Conservation (phyloP, 2,329 filamentous ascomycete species). For the Sporothrix mexicana region DNA sequence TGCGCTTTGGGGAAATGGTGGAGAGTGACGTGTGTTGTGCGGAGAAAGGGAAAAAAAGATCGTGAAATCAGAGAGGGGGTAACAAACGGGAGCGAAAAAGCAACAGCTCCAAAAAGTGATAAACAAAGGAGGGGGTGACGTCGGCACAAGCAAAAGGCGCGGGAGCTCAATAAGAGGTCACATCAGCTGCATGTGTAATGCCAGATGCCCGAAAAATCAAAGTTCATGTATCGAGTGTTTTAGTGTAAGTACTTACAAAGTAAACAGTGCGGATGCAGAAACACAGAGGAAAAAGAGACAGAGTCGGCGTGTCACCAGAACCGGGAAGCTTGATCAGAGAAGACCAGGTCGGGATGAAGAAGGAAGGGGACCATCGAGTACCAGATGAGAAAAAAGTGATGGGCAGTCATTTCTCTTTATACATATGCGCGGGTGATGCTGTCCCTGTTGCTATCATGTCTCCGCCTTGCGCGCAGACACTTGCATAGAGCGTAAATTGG, state of each 20-base stretch:
- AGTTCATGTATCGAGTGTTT: not conserved
- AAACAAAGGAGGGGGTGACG: not conserved
- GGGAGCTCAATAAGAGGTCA: constrained; percentile 6
- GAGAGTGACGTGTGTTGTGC: constrained; percentile 12
- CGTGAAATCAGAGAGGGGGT: constrained; percentile 7
- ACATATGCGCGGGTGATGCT: constrained; percentile 6
- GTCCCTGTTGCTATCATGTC: constrained; percentile 1
- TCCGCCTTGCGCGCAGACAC: constrained; percentile 11
- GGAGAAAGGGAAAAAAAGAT: constrained; percentile 17
- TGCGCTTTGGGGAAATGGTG: not conserved
- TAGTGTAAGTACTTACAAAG: not conserved
- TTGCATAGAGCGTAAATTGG: constrained; percentile 20
- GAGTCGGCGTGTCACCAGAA: not conserved
- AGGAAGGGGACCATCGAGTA: not conserved
- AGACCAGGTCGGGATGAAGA: constrained; percentile 9
- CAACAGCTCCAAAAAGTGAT: constrained; percentile 1
- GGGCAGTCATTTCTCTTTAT: constrained; percentile 25
- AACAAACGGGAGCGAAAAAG: not conserved
- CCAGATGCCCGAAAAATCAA: not conserved
- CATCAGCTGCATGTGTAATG: constrained; percentile 15
- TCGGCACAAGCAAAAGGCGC: constrained; percentile 4
- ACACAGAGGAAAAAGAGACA: not conserved
- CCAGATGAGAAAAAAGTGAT: not conserved
- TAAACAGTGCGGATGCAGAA: constrained; percentile 9
- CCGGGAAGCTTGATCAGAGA: not conserved